These are phyloP conservation scores for Exserohilum rostratum DNA, from an alignment of 2,329 filamentous ascomycete genomes.

Conservation along the genomic window DNA sequence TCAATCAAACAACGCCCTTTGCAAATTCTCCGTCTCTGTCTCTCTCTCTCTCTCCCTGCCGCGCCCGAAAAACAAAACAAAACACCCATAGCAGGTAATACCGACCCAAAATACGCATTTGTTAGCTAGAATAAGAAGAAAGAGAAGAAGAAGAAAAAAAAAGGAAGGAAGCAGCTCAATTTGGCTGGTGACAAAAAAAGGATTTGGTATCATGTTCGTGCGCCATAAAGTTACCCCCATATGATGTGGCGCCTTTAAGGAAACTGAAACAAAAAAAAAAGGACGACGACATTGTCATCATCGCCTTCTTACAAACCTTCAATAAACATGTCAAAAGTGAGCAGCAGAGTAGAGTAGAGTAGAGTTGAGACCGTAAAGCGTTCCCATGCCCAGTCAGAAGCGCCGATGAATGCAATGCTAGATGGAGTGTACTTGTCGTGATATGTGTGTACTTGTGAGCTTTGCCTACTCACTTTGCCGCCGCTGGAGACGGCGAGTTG, in stretches of 20 bases:
- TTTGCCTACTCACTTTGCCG: constrained; percentile 7
- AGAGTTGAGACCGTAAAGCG: background rate
- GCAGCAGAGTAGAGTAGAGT: background rate
- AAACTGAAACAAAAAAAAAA: background rate
- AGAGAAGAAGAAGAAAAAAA: background rate
- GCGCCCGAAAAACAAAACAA: too few species aligned
- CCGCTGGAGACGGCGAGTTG: constrained; percentile 41
- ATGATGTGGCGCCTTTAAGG: background rate
- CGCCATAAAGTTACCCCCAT: background rate
- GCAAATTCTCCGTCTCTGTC: too few species aligned
- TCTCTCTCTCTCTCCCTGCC: background rate
- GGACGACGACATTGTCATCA: too few species aligned
- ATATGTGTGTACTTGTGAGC: background rate
- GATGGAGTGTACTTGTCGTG: background rate
- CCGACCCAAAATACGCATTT: background rate
- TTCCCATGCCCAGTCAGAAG: background rate
- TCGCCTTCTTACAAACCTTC: background rate
- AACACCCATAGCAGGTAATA: too few species aligned
- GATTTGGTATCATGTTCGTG: background rate
- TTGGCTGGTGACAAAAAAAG: background rate
- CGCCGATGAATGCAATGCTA: constrained; percentile 6
- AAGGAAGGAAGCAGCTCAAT: background rate
- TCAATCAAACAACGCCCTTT: background rate
- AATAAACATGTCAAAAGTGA: background rate
- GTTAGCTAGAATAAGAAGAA: background rate